A percentile compares a stretch with the other conserved stretches of the same genome.
Evolutionary conservation across 441 rosid species (phyloP).

Genomic region (Daphne laureola): DNA sequence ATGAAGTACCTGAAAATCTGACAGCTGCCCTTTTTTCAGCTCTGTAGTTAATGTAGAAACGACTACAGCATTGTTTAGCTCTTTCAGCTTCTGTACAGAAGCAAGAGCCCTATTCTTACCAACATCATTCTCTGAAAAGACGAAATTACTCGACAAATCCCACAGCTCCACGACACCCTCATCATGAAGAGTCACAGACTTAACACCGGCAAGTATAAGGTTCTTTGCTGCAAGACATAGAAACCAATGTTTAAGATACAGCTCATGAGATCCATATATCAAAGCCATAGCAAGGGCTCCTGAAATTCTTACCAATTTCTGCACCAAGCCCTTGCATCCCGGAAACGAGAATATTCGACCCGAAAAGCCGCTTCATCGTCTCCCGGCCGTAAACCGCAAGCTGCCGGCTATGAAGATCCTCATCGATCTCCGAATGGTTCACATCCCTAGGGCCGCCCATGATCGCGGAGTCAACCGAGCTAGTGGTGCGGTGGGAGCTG

Average conservation of each 20-base stretch:
- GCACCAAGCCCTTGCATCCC: conserved; percentile 91
- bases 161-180: conserved; percentile 70
- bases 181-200: conserved; percentile 86
- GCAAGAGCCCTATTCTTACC: conserved; percentile 89
- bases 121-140: conserved; percentile 65
- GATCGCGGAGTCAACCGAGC: conserved; percentile 20
- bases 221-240: conserved; percentile 57
- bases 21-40: conserved; percentile 60
- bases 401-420: conserved; percentile 93
- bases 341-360: conserved; percentile 68
- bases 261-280: not conserved
- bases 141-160: conserved; percentile 80
- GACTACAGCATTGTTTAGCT: conserved; percentile 71
- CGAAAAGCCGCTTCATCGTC: conserved; percentile 84
- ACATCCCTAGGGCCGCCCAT: conserved; percentile 69
- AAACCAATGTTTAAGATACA: not conserved
- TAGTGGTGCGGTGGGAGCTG: conserved; percentile 11
- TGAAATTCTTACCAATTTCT: conserved; percentile 56
- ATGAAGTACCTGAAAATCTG: conserved; percentile 61
- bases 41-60: conserved; percentile 56
- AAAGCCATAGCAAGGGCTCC: not conserved
- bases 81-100: conserved; percentile 81
- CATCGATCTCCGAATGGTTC: conserved; percentile 67
- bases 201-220: conserved; percentile 83
- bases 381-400: conserved; percentile 94